Base-by-base conservation (phyloP, 345 rosid species). In the Murraya koenigii region DNA sequence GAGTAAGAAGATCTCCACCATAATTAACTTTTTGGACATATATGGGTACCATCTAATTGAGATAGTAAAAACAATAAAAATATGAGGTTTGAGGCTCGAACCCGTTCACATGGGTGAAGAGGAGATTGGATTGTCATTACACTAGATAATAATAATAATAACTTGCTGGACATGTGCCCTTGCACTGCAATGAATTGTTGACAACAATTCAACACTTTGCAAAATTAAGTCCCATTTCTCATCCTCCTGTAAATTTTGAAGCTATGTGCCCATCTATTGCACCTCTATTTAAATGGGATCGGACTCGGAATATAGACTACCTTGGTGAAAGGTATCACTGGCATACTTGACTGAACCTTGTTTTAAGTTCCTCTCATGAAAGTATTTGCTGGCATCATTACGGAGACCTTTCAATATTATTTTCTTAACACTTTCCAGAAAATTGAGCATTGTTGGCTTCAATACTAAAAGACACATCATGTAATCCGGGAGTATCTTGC, bases 171-270 rank as follows among this genome's bases (percentile, higher is more conserved):
- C 89, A 77, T 93, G 94, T 7, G 88, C 80, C 7, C 75, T 85
- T 8, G 87, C 78, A 22, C 89, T 78, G 72, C 93, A 88, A 39
- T 92, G 90, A 59, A 86, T 82, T 7, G 94, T 94, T 8, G 91
- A 85, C 52, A 87, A 36, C 60, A 90, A 36, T 23, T 94, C 94
- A 38, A 90, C 28, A 92, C 84, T 67, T 67, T 79, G 80, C 91
- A 79, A 66, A 66, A 89, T 3, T 66, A 87, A 52, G 73, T 85
- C 59, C 98, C 94, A 94, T 75, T 86, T 90, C 44, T 77, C 36
- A 61, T 33, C 54, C 0, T 8, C 15, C 23, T 44, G 0, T 2
- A 6, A 15, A 33, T 20, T 6, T n/a, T 30, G 3, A 10, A 92
- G 86, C 14, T 85, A 84, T 61, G 88, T 83, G 0, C 93, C 94